Evolutionary conservation across 2,329 filamentous ascomycete species (phyloP).

Genomic region (Stromatinia cepivora): DNA sequence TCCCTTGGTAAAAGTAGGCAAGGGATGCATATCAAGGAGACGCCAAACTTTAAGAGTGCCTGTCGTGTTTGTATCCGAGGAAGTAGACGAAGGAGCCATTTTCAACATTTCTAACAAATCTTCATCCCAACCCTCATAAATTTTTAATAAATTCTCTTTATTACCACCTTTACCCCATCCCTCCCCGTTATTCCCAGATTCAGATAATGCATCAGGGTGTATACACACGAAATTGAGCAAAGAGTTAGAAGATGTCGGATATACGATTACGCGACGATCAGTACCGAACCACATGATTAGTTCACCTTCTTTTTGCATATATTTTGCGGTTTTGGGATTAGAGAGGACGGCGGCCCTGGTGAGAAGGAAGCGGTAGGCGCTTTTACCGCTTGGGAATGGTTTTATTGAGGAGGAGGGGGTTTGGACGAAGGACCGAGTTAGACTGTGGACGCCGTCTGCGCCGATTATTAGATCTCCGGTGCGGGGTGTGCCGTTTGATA

Average conservation of each 20-base stretch:
- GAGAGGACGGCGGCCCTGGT: slow-evolving; percentile 32
- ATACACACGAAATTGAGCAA: slow-evolving; percentile 53
- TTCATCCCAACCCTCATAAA: slow-evolving; percentile 14
- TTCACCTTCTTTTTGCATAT: slow-evolving; percentile 39
- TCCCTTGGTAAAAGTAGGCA: slow-evolving; percentile 56
- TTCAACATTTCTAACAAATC: slow-evolving; percentile 11
- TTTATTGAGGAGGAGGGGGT: background rate
- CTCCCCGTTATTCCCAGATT: slow-evolving; percentile 40
- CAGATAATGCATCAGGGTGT: slow-evolving; percentile 47
- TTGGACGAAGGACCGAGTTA: slow-evolving; percentile 6
- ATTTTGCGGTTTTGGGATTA: slow-evolving; percentile 42
- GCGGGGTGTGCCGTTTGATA: slow-evolving; percentile 46
- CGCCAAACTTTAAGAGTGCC: slow-evolving; percentile 56
- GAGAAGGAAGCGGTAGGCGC: slow-evolving; percentile 34
- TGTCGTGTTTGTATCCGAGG: slow-evolving; percentile 24
- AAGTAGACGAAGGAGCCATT: background rate
- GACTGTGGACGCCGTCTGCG: slow-evolving; percentile 14
- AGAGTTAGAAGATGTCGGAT: slow-evolving; percentile 49
- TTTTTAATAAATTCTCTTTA: background rate
- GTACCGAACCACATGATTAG: slow-evolving; percentile 46
- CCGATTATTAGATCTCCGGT: slow-evolving; percentile 4
- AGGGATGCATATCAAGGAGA: slow-evolving; percentile 60
- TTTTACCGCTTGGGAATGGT: slow-evolving; percentile 28
- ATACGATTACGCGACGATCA: slow-evolving; percentile 50
- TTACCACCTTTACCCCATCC: slow-evolving; percentile 4